Percentiles rank a stretch among this genome's conserved stretches.
Evolutionary conservation across 2,329 filamentous ascomycete genomes (phyloP).

Genomic region (Chalara sp.): DNA sequence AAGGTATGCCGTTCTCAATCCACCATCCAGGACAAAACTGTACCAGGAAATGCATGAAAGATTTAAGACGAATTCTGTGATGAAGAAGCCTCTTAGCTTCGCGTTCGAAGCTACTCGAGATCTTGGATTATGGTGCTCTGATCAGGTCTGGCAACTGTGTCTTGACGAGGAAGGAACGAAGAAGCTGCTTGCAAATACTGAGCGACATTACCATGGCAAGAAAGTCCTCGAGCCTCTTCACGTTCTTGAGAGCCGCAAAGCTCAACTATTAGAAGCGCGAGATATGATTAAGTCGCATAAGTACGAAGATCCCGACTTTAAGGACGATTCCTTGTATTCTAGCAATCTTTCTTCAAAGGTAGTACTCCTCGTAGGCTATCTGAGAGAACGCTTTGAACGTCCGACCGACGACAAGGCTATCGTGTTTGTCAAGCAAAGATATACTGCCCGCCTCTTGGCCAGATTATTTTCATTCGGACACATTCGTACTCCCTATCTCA

Average conservation of each 20-base stretch:
- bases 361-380: constrained; percentile 48
- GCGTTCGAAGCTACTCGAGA: constrained; percentile 54
- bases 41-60: constrained; percentile 47
- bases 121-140: constrained; percentile 78
- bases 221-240: constrained; percentile 24
- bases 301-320: constrained; percentile 33
- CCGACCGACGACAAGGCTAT: constrained; percentile 64
- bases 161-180: constrained; percentile 55
- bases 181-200: constrained; percentile 53
- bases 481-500: constrained; percentile 52
- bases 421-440: constrained; percentile 75
- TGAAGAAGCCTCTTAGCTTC: constrained; percentile 38
- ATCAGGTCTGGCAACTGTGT: constrained; percentile 70
- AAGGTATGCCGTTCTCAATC: constrained; percentile 43
- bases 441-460: constrained; percentile 67
- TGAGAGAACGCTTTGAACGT: constrained; percentile 56
- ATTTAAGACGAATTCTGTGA: constrained; percentile 38
- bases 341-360: constrained; percentile 66
- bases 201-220: constrained; percentile 30
- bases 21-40: constrained; percentile 57
- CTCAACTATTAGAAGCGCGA: constrained; percentile 51
- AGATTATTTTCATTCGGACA: constrained; percentile 54
- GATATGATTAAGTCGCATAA: constrained; percentile 45
- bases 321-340: constrained; percentile 3
- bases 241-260: constrained; percentile 45